Evolutionary conservation across 768 basidiomycete genomes (phyloP), one percentile per base, ranked within the genome.

Genomic region (Mycena polygramma): DNA sequence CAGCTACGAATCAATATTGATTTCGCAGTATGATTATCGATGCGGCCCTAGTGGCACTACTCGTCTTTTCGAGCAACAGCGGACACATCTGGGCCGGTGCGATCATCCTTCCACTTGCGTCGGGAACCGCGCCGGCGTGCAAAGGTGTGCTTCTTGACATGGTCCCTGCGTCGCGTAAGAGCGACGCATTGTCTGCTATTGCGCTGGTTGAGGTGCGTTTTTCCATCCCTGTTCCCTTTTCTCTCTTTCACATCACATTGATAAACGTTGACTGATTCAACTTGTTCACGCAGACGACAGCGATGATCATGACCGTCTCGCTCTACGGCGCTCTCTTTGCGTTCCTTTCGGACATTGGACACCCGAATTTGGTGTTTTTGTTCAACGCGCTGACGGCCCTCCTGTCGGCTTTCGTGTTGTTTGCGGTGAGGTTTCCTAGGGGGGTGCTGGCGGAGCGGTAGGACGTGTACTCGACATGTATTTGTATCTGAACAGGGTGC

Each of bases 61-160:
- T 72, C 46, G 71, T 62, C 26, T 68, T 72, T 35, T 54, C 66
- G 1, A 30, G 11, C 36, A 51, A 14, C 41, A 43, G 20, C 19
- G 43, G 4, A 39, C 57, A 72, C 57, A 72, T 72, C 4, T 64
- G 60, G 57, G 57, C 60, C 17, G 71, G 45, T 0, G 71, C 71
- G 14, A 17, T 68, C 7, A 57, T 72, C 51, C 52, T 72, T 2
- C 71, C 71, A 3, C 63, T 72, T n/a, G 71, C 58, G 13, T 64
- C 61, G 4, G 71, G 71, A 1, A 72, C 71, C 4, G 71, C 71
- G 49, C 71, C 70, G 4, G 70, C 70, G 7, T 58, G 61, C 36
- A 72, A 72, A 35, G 70, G 70, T 2, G 70, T 72, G 11, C 30
- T 72, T 1, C 57, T 72, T 20, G 71, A 72, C 9, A 68, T 72